Evolutionary conservation across 192 early-diverging fungal genomes (phyloP), one percentile per base, ranked within the genome.

Genomic region (Phycomyces blakesleeanus): DNA sequence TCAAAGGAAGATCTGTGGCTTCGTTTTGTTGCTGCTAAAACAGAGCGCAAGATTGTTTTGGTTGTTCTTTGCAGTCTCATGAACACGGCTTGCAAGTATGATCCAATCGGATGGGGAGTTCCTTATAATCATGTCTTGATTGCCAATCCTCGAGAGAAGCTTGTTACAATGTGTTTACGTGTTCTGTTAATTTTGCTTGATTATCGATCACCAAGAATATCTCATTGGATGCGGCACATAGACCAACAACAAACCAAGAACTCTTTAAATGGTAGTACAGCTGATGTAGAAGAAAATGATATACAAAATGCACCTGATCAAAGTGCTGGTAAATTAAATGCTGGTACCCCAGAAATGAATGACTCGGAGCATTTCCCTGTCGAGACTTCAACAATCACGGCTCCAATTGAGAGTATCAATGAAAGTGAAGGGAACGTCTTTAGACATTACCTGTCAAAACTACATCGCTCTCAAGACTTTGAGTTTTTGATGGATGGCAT

Each of bases 71-170:
- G 93, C 77, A 93, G 91, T 68, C 66, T 95, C 25, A 64, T 95
- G 44, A 97, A 97, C 65, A 94, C 93, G 0, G 84, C 85, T 1
- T 71, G 88, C 6, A 86, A 86, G 41, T 92, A 94, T 67, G 89
- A 93, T 65, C 88, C 90, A 6, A 78, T 88, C 12, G 92, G 93
- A 25, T 95, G 92, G 92, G 87, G 84, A 3, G 77, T 92, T 11
- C 93, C 93, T 39, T 97, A 95, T 73, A 93, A 93, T 63, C 91
- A 93, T 70, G 77, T 93, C 5, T 53, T 93, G 39, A 83, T 89
- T 49, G 78, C 81, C 10, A 88, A 94, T 63, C 78, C 87, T 0
- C 70, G 80, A 14, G 93, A 97, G 59, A 77, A 84, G 21, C 77
- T 93, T 4, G 87, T 91, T 11, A 76, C 86, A n/a, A 56, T 89